Percentiles rank a stretch among this genome's conserved stretches.
Conservation (phyloP, 129 eudicot species). For the Mikania micrantha region DNA sequence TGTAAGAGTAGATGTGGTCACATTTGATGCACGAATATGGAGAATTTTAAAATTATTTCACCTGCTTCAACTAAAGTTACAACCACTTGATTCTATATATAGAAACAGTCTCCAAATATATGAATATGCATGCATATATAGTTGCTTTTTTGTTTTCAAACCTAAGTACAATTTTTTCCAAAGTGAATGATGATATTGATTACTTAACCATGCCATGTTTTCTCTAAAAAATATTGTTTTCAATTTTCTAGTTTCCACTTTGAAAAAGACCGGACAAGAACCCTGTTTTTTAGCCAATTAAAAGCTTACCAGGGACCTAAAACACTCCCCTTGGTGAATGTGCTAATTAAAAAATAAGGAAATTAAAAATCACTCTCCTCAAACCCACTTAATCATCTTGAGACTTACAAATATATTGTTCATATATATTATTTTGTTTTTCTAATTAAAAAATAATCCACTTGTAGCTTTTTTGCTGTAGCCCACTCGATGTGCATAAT, state of each 20-base stretch:
- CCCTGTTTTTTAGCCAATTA: constrained; percentile 36
- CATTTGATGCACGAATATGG: not conserved
- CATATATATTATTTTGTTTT: not conserved
- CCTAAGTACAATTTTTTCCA: constrained; percentile 14
- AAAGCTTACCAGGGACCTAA: constrained; percentile 35
- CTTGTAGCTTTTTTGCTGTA: constrained; percentile 44
- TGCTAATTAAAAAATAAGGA: constrained; percentile 30
- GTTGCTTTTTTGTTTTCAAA: constrained; percentile 14
- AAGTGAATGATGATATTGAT: constrained; percentile 38
- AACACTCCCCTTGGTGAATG: constrained; percentile 80
- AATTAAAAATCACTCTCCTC: constrained; percentile 29
- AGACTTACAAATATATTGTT: not conserved
- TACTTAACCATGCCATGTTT: constrained; percentile 55
- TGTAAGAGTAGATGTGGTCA: constrained; percentile 11
- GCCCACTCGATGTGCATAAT: constrained; percentile 37
- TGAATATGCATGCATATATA: constrained; percentile 8
- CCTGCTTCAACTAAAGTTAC: constrained; percentile 38
- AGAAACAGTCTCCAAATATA: constrained; percentile 14
- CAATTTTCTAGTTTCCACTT: constrained; percentile 28
- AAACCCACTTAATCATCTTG: constrained; percentile 31
- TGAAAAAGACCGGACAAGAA: constrained; percentile 61
- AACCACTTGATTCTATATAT: constrained; percentile 19
- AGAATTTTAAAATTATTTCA: constrained; percentile 24
- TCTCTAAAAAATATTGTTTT: constrained; percentile 21
- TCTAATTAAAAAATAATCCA: not conserved